Base-by-base conservation (phyloP, 2,329 filamentous ascomycete genomes). In the Cladosporium cucumerinum region DNA sequence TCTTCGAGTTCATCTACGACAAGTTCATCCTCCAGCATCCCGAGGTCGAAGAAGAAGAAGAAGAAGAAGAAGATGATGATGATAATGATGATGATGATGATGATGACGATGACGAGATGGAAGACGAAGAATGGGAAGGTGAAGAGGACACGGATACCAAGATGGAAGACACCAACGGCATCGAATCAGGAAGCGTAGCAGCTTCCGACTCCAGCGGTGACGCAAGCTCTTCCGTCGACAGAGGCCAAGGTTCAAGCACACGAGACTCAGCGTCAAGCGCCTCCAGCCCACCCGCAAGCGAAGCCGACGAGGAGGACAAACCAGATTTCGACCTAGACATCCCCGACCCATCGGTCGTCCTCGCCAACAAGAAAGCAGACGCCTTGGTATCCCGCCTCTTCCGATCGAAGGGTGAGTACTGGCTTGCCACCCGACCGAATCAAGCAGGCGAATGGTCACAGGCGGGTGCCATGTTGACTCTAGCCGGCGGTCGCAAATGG, bases 371-470 rank as follows among this genome's bases (percentile, higher is more conserved):
- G 71, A 81, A 82, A n/a, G 77, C 78, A 0, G 78, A 84, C 60
- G 79, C 83, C 0, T 77, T 82, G 1, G 84, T 89, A 63, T 74
- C 76, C 0, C 82, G 82, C 2, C 82, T 89, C 8, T 83, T 88
- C 72, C 85, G 86, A 28, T 88, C 86, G 61, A 89, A 89, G 70
- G 87, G 87, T 3, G 83, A 86, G 54, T 83, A 86, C 68, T 85
- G 83, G 77, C 78, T 89, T 0, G 86, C 86, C 0, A 87, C 86
- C 0, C 80, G 86, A 0, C 85, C 86, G 0, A 78, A 79, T 30
- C 80, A 81, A 66, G 80, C 79, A 66, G 86, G 86, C 54, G 84
- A 86, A 52, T 89, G 86, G 86, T 87, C 85, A 0, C 86, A 87
- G 63, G 86, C 86, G 0, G 86, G 87, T 2, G 85, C 84, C 14